These are phyloP conservation scores for Nothomitra cinnamomea DNA, from an alignment of 2,329 filamentous ascomycete species.

Conservation along the genomic window DNA sequence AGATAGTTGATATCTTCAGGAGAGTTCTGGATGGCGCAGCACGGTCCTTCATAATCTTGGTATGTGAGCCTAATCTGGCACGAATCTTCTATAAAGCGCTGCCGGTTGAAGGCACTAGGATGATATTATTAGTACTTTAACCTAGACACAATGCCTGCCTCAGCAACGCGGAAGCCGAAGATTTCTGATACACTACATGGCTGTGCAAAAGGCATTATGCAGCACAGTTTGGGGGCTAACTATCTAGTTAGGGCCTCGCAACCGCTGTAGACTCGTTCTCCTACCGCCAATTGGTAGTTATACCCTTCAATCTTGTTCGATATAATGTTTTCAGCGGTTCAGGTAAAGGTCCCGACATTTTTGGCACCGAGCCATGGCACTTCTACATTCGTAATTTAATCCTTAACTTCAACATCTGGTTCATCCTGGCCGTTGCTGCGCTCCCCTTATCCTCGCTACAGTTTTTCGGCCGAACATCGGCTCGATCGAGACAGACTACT, in stretches of 20 bases:
- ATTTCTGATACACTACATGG: too few species aligned
- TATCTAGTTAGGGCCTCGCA: conserved; percentile 42
- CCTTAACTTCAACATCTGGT: conserved; percentile 94
- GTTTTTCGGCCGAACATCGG: conserved; percentile 43
- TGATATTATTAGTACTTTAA: background rate
- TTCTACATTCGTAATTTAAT: conserved; percentile 87
- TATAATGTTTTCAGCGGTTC: conserved; percentile 84
- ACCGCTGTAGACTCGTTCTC: conserved; percentile 63
- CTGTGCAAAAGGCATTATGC: background rate
- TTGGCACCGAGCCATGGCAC: conserved; percentile 90
- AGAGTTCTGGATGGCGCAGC: conserved; percentile 51
- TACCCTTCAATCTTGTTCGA: conserved; percentile 81
- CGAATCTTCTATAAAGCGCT: background rate
- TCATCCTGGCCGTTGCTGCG: conserved; percentile 57
- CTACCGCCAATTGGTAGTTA: conserved; percentile 60
- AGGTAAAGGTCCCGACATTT: conserved; percentile 71
- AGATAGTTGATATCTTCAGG: conserved; percentile 39
- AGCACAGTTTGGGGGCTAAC: conserved; percentile 13
- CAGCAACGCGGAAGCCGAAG: too few species aligned
- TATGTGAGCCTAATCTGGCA: conserved; percentile 26
- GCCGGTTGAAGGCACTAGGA: too few species aligned
- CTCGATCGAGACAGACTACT: conserved; percentile 48
- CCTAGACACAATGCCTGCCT: too few species aligned
- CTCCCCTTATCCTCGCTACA: conserved; percentile 63
- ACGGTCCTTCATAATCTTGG: conserved; percentile 49